phyloP scores from a whole-genome alignment of 2,329 filamentous ascomycete genomes.

The Exophiala calicioides region DNA sequence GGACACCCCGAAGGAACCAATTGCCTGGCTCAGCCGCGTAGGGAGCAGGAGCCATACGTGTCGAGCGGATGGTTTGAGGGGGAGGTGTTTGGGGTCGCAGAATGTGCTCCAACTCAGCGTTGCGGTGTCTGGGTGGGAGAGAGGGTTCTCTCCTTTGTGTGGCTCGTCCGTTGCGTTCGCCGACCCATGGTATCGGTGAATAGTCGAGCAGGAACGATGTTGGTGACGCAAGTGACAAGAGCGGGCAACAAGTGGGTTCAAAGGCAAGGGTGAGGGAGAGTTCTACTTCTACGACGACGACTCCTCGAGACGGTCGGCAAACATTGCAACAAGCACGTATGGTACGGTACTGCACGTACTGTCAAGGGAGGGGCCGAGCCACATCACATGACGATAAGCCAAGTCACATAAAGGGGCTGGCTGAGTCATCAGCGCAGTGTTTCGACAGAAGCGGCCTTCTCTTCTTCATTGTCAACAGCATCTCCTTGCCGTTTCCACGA shows the following conservation, averaged over 20 bases:
- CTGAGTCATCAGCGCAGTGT: too few species aligned
- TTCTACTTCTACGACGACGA: too few species aligned
- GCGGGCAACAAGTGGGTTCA: not conserved
- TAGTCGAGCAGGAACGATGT: not conserved
- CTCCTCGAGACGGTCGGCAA: too few species aligned
- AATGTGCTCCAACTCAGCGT: not conserved
- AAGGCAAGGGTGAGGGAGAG: not conserved
- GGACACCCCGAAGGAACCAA: constrained; percentile 51
- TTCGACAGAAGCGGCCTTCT: too few species aligned
- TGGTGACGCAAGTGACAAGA: not conserved
- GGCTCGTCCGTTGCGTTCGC: constrained; percentile 1
- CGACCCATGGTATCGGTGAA: constrained; percentile 12
- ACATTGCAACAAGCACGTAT: too few species aligned
- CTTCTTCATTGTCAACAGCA: too few species aligned
- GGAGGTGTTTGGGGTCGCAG: too few species aligned
- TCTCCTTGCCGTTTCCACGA: too few species aligned
- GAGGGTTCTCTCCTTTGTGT: constrained; percentile 1
- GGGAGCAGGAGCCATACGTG: constrained; percentile 13
- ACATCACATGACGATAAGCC: too few species aligned
- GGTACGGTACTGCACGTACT: too few species aligned
- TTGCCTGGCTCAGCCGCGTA: constrained; percentile 25
- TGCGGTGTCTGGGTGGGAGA: not conserved
- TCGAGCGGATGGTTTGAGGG: not conserved
- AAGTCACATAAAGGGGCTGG: too few species aligned
- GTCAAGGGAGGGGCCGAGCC: too few species aligned